Conservation (phyloP, 2,329 filamentous ascomycete species). For the Helotiales sp. region DNA sequence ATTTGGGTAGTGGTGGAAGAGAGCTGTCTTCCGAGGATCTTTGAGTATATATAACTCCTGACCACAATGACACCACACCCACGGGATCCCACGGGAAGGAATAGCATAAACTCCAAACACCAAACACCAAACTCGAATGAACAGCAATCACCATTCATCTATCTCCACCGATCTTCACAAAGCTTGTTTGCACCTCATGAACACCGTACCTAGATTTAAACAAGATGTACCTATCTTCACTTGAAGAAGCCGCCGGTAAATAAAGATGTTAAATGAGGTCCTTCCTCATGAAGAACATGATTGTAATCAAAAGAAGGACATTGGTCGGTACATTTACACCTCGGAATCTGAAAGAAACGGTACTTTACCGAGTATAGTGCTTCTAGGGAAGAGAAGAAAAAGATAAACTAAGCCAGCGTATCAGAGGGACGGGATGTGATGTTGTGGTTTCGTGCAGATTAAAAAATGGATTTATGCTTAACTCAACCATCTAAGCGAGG, state of each 20-base stretch:
- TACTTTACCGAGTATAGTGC: constrained; percentile 3
- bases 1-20: too few species aligned
- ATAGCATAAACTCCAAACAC: constrained; percentile 1
- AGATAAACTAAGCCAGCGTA: not conserved
- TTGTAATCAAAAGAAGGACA: not conserved
- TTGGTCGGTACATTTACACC: not conserved
- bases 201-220: not conserved
- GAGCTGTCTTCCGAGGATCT: too few species aligned
- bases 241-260: not conserved
- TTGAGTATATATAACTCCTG: too few species aligned
- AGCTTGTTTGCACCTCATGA: not conserved
- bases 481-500: not conserved
- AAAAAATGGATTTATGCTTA: constrained; percentile 4
- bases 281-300: not conserved
- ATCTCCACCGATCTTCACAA: not conserved
- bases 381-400: not conserved
- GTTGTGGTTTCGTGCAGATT: constrained; percentile 8
- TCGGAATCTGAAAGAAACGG: constrained; percentile 3
- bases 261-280: constrained; percentile 5
- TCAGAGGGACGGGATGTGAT: constrained; percentile 1
- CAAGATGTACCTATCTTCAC: not conserved
- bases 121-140: too few species aligned
- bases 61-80: too few species aligned
- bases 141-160: too few species aligned
- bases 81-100: not conserved